Evolutionary conservation across 176 grass and related monocot genomes (phyloP).

Genomic region (Saccharum spontaneum): DNA sequence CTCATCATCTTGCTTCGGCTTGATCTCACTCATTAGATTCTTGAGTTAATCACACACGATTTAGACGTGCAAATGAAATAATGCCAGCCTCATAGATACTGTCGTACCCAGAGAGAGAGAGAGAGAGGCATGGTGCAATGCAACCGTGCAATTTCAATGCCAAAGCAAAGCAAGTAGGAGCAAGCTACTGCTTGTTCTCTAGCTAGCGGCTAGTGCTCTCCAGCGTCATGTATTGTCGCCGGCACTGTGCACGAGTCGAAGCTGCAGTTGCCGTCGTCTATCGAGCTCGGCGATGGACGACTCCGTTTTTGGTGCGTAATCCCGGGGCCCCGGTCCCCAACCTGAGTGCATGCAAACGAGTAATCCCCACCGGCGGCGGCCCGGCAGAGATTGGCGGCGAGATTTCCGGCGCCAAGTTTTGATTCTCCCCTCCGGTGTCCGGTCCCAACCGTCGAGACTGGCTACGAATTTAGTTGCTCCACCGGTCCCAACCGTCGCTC

Average conservation of each 20-base stretch:
- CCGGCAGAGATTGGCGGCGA: slow-evolving; percentile 62
- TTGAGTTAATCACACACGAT: slow-evolving; percentile 20
- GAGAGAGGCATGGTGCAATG: neutral
- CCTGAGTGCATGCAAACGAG: neutral
- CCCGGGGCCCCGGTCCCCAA: neutral
- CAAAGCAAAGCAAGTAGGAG: neutral
- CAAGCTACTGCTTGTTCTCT: neutral
- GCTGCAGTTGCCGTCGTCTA: neutral
- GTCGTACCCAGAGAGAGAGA: neutral
- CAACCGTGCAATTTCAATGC: slow-evolving; percentile 25
- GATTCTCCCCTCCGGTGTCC: neutral
- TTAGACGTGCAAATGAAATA: neutral
- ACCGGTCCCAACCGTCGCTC: slow-evolving; percentile 47
- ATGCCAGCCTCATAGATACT: neutral
- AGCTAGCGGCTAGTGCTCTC: neutral
- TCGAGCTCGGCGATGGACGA: neutral
- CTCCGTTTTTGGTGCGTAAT: neutral
- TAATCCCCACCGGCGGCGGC: slow-evolving; percentile 41
- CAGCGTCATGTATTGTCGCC: slow-evolving; percentile 4
- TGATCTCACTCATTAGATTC: neutral
- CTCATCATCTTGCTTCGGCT: slow-evolving; percentile 15
- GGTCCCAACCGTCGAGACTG: neutral
- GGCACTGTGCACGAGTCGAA: neutral
- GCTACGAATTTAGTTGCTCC: slow-evolving; percentile 3
- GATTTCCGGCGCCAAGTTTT: slow-evolving; percentile 41